Evolutionary conservation across 176 grass and related monocot species (phyloP).

Genomic region (Rhynchospora pubera): DNA sequence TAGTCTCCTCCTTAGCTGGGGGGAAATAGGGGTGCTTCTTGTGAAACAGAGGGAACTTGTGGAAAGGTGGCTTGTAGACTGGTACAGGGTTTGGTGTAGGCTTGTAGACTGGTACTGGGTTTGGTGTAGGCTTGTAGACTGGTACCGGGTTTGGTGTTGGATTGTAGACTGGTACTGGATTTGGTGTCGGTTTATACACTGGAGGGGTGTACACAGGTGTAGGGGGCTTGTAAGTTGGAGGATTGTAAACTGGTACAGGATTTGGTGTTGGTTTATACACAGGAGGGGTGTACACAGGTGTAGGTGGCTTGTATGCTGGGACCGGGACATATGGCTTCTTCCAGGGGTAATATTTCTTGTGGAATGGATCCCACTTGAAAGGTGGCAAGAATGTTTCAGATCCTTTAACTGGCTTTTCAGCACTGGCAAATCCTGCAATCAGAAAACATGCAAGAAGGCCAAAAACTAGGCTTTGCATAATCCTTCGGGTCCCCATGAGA

Average conservation of each 20-base stretch:
- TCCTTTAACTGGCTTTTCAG: conserved; percentile 13
- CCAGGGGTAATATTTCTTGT: conserved; percentile 20
- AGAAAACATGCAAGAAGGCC: conserved; percentile 10
- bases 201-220: too few species aligned
- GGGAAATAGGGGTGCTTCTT: conserved; percentile 21
- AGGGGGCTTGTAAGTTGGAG: too few species aligned
- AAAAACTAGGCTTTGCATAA: not conserved
- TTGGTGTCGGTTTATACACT: not conserved
- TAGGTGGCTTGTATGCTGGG: too few species aligned
- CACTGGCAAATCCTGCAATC: conserved; percentile 10
- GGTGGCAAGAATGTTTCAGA: conserved; percentile 12
- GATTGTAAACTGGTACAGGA: too few species aligned
- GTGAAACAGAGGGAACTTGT: conserved; percentile 2
- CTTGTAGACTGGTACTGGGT: not conserved
- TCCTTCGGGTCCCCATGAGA: not conserved
- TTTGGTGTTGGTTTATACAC: too few species aligned
- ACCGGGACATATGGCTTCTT: not conserved
- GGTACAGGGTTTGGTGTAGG: conserved; percentile 3
- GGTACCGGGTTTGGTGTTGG: not conserved
- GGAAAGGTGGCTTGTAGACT: not conserved
- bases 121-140: conserved; percentile 15
- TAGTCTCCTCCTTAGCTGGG: conserved; percentile 8
- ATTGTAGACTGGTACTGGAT: not conserved
- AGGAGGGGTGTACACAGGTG: too few species aligned
- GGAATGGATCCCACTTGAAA: conserved; percentile 11